phyloP scores from a whole-genome alignment of 805 yeast genomes.

The Saccharomyces jurei region DNA sequence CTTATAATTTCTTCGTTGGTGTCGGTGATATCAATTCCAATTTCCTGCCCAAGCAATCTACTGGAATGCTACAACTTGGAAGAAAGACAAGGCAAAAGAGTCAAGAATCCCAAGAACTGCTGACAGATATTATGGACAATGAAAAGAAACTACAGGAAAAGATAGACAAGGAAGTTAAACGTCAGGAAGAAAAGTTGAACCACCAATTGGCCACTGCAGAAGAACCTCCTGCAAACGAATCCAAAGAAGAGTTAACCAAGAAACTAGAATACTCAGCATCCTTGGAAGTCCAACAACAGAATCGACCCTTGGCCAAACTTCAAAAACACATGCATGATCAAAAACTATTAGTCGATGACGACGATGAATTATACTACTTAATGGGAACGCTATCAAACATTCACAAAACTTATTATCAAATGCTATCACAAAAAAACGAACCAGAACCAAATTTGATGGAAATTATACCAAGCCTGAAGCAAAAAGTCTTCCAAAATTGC shows the following conservation, averaged over 20 bases:
- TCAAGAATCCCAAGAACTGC: conserved; percentile 27
- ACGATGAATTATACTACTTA: conserved; percentile 60
- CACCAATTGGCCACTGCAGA: conserved; percentile 26
- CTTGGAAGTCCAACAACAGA: conserved; percentile 70
- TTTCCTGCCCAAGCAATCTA: conserved; percentile 74
- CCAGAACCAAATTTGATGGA: conserved; percentile 32
- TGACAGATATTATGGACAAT: conserved; percentile 29
- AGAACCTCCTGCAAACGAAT: conserved; percentile 26
- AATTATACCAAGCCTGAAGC: conserved; percentile 62
- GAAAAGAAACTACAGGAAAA: conserved; percentile 26
- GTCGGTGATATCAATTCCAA: conserved; percentile 95
- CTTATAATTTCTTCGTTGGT: conserved; percentile 93
- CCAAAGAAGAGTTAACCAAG: conserved; percentile 43
- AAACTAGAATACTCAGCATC: conserved; percentile 59
- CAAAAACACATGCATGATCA: conserved; percentile 60
- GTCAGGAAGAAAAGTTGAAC: conserved; percentile 31
- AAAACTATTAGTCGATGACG: conserved; percentile 62
- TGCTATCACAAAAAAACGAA: conserved; percentile 33
- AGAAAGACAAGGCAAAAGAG: conserved; percentile 26
- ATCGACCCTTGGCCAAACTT: conserved; percentile 75
- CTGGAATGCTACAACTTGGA: conserved; percentile 44
- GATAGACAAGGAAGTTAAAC: conserved; percentile 27
- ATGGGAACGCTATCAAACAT: conserved; percentile 54
- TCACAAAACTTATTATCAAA: conserved; percentile 58
- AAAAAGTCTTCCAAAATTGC: conserved; percentile 55